These are phyloP conservation scores for Monilinia fructicola DNA, from an alignment of 2,329 filamentous ascomycete species.

Conservation along the genomic window DNA sequence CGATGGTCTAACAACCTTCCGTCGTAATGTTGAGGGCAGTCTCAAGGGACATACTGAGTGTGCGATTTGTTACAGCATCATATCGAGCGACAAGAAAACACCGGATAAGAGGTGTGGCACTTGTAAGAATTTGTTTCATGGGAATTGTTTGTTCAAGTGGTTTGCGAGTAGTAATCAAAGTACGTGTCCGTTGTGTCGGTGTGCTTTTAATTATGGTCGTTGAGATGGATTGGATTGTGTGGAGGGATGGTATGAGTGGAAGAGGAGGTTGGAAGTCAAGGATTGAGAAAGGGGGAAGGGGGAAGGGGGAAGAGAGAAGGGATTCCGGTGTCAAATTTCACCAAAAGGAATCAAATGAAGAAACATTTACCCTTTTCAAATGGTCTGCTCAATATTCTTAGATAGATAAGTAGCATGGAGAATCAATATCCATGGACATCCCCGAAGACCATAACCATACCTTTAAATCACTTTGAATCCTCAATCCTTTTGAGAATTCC, in stretches of 20 bases:
- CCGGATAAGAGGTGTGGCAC: slow-evolving; percentile 90
- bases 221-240: background rate
- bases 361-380: too few relatives aligned
- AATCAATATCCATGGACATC: too few relatives aligned
- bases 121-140: slow-evolving; percentile 93
- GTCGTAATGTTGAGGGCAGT: slow-evolving; percentile 80
- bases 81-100: slow-evolving; percentile 82
- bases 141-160: slow-evolving; percentile 90
- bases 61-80: slow-evolving; percentile 94
- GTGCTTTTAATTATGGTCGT: slow-evolving; percentile 66
- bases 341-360: too few relatives aligned
- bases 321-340: background rate
- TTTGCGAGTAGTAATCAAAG: slow-evolving; percentile 91
- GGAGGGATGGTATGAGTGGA: background rate
- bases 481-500: too few relatives aligned
- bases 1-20: slow-evolving; percentile 82
- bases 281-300: background rate
- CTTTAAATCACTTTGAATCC: too few relatives aligned
- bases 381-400: too few relatives aligned
- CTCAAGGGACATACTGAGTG: slow-evolving; percentile 94
- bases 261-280: background rate
- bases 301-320: background rate
- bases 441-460: too few relatives aligned
- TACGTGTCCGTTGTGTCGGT: slow-evolving; percentile 89
- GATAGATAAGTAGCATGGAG: too few relatives aligned